Evolutionary conservation across 352 stramenopile genomes (phyloP).

Genomic region (Halophytophthora batemanensis): DNA sequence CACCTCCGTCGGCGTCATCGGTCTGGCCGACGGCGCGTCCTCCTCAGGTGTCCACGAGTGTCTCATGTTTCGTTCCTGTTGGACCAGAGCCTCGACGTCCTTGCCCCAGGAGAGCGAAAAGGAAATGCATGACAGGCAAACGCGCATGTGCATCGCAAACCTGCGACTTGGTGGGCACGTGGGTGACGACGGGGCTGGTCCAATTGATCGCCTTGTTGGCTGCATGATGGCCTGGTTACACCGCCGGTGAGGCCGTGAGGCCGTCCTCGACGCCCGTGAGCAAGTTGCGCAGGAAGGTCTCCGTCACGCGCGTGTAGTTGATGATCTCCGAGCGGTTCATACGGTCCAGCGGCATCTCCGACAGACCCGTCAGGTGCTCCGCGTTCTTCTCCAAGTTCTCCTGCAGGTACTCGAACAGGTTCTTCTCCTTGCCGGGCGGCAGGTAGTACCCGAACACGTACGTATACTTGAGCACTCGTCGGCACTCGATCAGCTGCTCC

Average conservation of each 20-base stretch:
- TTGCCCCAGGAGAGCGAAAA: too few relatives aligned
- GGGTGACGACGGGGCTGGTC: too few relatives aligned
- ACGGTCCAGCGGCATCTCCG: conserved; percentile 88
- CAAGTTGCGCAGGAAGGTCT: conserved; percentile 90
- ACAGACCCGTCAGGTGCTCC: conserved; percentile 89
- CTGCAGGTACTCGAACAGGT: conserved; percentile 94
- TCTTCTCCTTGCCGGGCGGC: conserved; percentile 84
- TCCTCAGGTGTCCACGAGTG: too few relatives aligned
- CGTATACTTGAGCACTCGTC: conserved; percentile 98
- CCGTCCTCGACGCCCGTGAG: conserved; percentile 90
- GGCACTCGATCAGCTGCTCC: conserved; percentile 96
- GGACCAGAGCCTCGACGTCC: too few relatives aligned
- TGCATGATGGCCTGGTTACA: conserved; percentile 18
- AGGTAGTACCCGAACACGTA: conserved; percentile 97
- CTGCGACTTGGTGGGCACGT: too few relatives aligned
- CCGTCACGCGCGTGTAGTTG: conserved; percentile 94
- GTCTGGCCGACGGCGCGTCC: too few relatives aligned
- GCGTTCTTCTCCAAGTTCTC: conserved; percentile 94
- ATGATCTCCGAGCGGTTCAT: conserved; percentile 93
- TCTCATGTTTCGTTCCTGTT: too few relatives aligned
- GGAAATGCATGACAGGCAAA: too few relatives aligned
- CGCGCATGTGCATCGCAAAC: too few relatives aligned
- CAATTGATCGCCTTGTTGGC: too few relatives aligned
- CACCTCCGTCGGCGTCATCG: too few relatives aligned
- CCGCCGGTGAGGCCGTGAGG: conserved; percentile 39